Evolutionary conservation across 495 filamentous ascomycete genomes (phyloP).

Genomic region (Penicillium longicatenatum): DNA sequence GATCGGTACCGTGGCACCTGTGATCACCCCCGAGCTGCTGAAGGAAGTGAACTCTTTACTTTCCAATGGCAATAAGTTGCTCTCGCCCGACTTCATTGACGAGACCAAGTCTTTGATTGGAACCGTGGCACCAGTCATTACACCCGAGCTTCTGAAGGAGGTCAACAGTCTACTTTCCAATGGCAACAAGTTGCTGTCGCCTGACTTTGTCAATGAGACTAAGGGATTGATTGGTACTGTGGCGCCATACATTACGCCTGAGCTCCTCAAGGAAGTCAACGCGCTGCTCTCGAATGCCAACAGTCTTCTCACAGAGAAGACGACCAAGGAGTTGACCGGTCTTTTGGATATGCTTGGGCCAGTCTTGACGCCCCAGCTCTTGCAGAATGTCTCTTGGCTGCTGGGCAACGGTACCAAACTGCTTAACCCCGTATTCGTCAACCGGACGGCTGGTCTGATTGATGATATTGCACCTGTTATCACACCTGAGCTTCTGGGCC

Average conservation of each 20-base stretch:
- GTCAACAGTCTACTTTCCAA: slow-evolving; percentile 43
- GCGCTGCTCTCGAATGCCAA: slow-evolving; percentile 31
- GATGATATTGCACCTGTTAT: slow-evolving; percentile 37
- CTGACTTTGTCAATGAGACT: slow-evolving; percentile 47
- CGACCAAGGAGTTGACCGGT: slow-evolving; percentile 42
- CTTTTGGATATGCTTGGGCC: slow-evolving; percentile 7
- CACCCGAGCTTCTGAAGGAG: slow-evolving; percentile 43
- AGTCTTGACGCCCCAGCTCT: slow-evolving; percentile 37
- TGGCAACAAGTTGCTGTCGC: slow-evolving; percentile 40
- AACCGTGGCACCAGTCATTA: slow-evolving; percentile 43
- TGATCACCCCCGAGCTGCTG: slow-evolving; percentile 39
- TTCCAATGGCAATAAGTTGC: slow-evolving; percentile 38
- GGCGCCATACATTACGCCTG: slow-evolving; percentile 6
- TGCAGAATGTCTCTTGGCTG: slow-evolving; percentile 42
- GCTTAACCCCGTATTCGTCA: slow-evolving; percentile 35
- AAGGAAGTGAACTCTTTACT: slow-evolving; percentile 42
- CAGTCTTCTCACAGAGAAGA: slow-evolving; percentile 36
- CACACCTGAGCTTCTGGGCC: slow-evolving; percentile 26
- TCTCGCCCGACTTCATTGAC: slow-evolving; percentile 31
- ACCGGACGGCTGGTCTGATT: slow-evolving; percentile 41
- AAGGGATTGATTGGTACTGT: slow-evolving; percentile 36
- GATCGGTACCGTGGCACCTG: slow-evolving; percentile 26
- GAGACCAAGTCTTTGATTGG: slow-evolving; percentile 40
- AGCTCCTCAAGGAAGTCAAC: slow-evolving; percentile 24
- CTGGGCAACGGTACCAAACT: slow-evolving; percentile 45